Evolutionary conservation across 257 asterid species (phyloP).

Genomic region (Nicotiana attenuata): DNA sequence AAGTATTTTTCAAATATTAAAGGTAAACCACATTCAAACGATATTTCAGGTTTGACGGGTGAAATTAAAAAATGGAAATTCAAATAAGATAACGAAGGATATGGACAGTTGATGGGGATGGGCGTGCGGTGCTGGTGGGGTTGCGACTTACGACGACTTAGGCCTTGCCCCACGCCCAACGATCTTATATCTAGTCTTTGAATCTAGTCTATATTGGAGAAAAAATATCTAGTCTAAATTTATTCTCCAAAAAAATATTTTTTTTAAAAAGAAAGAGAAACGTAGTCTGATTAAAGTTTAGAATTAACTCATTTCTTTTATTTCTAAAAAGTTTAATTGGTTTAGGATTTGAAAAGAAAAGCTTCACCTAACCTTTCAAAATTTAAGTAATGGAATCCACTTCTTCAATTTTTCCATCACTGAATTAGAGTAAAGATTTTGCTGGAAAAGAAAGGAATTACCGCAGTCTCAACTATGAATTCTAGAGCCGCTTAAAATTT

Average conservation of each 20-base stretch:
- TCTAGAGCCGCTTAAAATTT: neutral
- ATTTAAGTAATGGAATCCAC: neutral
- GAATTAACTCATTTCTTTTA: neutral
- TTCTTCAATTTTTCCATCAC: neutral
- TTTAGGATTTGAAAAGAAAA: neutral
- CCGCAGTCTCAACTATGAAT: neutral
- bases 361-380: neutral
- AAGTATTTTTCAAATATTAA: neutral
- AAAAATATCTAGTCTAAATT: neutral
- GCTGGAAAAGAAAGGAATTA: neutral
- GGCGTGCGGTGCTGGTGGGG: neutral
- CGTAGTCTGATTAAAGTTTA: neutral
- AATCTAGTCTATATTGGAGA: neutral
- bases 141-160: neutral
- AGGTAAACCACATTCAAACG: neutral
- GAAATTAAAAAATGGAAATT: neutral
- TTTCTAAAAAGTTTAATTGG: neutral
- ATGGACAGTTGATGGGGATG: constrained; percentile 3
- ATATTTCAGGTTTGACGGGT: neutral
- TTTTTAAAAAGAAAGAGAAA: neutral
- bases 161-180: neutral
- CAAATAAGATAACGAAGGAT: neutral
- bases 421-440: neutral
- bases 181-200: neutral
- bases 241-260: neutral